Conservation (phyloP, 352 stramenopile genomes). For the Phytopythium ostracodes region DNA sequence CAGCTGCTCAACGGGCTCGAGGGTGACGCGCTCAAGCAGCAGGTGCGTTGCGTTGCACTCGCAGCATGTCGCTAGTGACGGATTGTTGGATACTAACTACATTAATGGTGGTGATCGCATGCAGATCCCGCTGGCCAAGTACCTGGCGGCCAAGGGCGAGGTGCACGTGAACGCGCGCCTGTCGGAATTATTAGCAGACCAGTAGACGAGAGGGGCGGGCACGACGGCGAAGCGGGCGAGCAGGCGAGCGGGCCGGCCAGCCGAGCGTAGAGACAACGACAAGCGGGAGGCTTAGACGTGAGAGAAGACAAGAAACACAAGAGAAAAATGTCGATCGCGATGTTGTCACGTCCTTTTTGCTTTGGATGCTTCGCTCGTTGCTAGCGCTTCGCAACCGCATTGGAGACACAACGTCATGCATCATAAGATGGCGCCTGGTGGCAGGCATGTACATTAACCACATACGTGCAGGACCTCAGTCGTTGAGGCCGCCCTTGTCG, state of each 20-base stretch:
- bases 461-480: background rate
- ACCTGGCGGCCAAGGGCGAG: conserved; percentile 78
- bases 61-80: background rate
- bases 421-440: too few relatives aligned
- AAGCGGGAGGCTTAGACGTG: background rate
- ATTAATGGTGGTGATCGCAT: conserved; percentile 6
- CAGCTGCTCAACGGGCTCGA: conserved; percentile 60
- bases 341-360: background rate
- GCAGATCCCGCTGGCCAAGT: conserved; percentile 68
- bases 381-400: background rate
- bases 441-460: background rate
- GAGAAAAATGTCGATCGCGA: background rate
- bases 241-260: too few relatives aligned
- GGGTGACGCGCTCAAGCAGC: conserved; percentile 50
- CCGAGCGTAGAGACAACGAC: conserved; percentile 15
- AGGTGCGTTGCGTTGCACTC: conserved; percentile 19
- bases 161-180: conserved; percentile 64
- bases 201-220: conserved; percentile 23
- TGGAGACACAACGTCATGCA: too few relatives aligned
- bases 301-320: background rate
- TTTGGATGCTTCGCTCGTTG: background rate
- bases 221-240: conserved; percentile 19
- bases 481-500: conserved; percentile 37
- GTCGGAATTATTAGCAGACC: conserved; percentile 45
- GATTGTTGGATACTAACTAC: background rate